Evolutionary conservation across 2,329 filamentous ascomycete genomes (phyloP).

Genomic region (Diaporthe sp.): DNA sequence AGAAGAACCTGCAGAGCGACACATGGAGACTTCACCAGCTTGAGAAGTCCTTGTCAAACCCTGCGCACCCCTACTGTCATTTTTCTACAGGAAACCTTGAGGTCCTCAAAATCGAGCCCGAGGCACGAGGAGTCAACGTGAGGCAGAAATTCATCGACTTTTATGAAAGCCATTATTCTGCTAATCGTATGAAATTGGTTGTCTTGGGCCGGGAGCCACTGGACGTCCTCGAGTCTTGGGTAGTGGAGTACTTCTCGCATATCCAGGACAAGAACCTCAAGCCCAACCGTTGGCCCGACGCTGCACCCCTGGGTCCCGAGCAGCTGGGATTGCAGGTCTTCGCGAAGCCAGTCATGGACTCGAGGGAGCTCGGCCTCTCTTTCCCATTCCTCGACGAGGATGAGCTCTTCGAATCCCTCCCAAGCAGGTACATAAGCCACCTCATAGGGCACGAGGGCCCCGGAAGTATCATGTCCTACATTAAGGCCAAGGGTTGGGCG

Average conservation of each 20-base stretch:
- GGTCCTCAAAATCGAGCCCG: slow-evolving; percentile 85
- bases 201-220: slow-evolving; percentile 86
- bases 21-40: slow-evolving; percentile 90
- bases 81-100: slow-evolving; percentile 93
- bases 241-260: slow-evolving; percentile 83
- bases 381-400: slow-evolving; percentile 93
- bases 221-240: slow-evolving; percentile 87
- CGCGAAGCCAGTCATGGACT: slow-evolving; percentile 93
- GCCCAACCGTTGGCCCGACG: slow-evolving; percentile 68
- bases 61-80: slow-evolving; percentile 88
- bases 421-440: slow-evolving; percentile 88
- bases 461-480: slow-evolving; percentile 89
- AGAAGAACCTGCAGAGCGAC: slow-evolving; percentile 96
- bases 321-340: slow-evolving; percentile 79
- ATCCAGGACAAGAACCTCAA: slow-evolving; percentile 86
- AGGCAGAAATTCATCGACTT: slow-evolving; percentile 94
- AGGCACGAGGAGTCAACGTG: slow-evolving; percentile 85
- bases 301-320: slow-evolving; percentile 63
- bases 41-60: slow-evolving; percentile 89
- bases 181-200: slow-evolving; percentile 93
- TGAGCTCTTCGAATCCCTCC: slow-evolving; percentile 81
- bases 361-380: slow-evolving; percentile 81
- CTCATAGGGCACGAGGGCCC: slow-evolving; percentile 94
- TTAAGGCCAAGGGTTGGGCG: slow-evolving; percentile 92
- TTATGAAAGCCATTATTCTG: slow-evolving; percentile 89